Evolutionary conservation across 2,329 filamentous ascomycete genomes (phyloP), one percentile per base, ranked within the genome.

Genomic region (Colletotrichum trifolii): DNA sequence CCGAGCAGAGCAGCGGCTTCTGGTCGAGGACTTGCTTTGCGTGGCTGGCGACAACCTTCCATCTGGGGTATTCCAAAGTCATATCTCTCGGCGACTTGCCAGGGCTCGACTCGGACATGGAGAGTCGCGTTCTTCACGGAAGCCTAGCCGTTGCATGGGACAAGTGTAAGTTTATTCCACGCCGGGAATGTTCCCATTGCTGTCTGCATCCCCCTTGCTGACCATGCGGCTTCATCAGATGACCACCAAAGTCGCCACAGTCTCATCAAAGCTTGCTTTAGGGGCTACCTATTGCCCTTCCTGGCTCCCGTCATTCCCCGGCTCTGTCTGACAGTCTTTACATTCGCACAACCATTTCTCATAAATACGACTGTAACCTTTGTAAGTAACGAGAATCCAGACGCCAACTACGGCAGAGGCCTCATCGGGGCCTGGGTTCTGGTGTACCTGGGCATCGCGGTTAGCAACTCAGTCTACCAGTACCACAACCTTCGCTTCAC

Each of bases 401-500:
- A 69, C 25, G 33, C 13, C 0, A 59, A 56, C n/a, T 69, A 67
- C 40, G 75, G 74, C 1, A 70, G 70, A 46, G 74, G 70, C 1
- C 64, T 76, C 2, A 73, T 76, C 11, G 73, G 72, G 12, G 74
- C 73, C 1, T 77, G 71, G 61, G 69, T 68, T 10, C 36, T 77
- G n/a, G 74, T 75, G 0, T 76, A 74, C 52, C 25, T 73, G 8
- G 74, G 74, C 1, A 71, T 77, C 11, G 73, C 74, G 6, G 73
- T 73, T 49, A 59, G 72, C 36, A 70, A 35, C 12, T 67, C 71
- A 2, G 46, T 74, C 6, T 73, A 69, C 47, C 66, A 62, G 36
- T 73, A 74, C 43, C 70, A 72, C 8, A 69, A 67, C 10, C 46
- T 68, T 12, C 69, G 72, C 9, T 72, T 71, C 46, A 55, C 69